Evolutionary conservation across 495 filamentous ascomycete genomes (phyloP), one percentile per base, ranked within the genome.

Genomic region (Hypomontagnella monticulosa): DNA sequence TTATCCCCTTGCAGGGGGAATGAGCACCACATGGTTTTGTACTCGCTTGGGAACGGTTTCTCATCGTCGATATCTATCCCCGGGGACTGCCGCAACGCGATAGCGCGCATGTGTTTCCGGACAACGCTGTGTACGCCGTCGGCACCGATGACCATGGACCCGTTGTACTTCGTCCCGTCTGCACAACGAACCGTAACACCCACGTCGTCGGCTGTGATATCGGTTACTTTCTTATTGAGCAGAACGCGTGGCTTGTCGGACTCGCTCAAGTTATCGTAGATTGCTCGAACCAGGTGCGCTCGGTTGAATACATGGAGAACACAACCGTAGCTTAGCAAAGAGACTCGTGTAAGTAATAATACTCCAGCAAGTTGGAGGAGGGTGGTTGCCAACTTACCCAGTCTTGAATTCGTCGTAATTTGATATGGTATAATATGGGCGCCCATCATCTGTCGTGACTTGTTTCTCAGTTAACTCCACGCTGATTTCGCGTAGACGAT

Each of bases 61-160:
- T 68, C 66, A 1, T 58, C 56, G 4, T 63, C 53, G 44, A 53
- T 40, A 8, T 57, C 43, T 20, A 37, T 36, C 5, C 50, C 57
- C 3, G 67, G 60, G 8, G 57, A 53, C 14, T 42, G 46, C 59
- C 70, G 48, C 12, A 71, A 40, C 11, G 73, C 74, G 8, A 72
- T 49, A 8, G 49, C 50, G 57, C 73, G 73, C 49, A 83, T 75
- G 43, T 73, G 71, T 6, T 70, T 46, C 0, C 81, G 72, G 12
- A 78, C 75, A 1, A 69, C 51, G 43, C 77, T 80, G 50, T 81
- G 76, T n/a, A 81, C 74, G 2, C 82, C 82, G 56, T 85, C 83
- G 15, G 78, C 79, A 5, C 82, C 82, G 14, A 85, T 62, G n/a
- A 84, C 72, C 20, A 84, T 56, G 38, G 75, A 71, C 4, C 81